Evolutionary conservation across 192 early-diverging fungal genomes (phyloP), one percentile per base, ranked within the genome.

Genomic region (Entrophospora sp.): DNA sequence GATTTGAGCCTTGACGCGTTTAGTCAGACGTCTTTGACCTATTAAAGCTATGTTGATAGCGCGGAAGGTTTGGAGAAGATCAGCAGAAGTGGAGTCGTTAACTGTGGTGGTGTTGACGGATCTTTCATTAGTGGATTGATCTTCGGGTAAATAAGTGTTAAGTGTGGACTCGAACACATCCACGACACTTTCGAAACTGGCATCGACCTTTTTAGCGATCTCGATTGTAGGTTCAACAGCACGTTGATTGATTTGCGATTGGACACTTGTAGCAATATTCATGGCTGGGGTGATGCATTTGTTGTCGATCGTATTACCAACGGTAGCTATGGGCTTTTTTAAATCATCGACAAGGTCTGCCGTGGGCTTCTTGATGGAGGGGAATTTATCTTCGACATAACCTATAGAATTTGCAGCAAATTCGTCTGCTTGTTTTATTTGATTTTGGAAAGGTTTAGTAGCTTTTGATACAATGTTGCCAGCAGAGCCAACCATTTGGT

Each of bases 321-420:
- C 76, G 16, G 79, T 80, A 72, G 72, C 77, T 37, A 79, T 77
- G 25, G 81, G 75, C 40, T 75, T 71, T 68, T 79, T 83, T 38
- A 88, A 77, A 7, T 75, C 70, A 30, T 71, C 70, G 22, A 90
- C 67, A 48, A 90, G 76, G 58, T 85, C 83, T 20, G 69, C 68
- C 0, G 87, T 87, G 62, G 83, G 83, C 67, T 81, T 73, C 24
- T 66, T 78, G 35, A 87, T 75, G 46, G 85, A 78, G 5, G 86
- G 85, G 67, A 85, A 85, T 34, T 64, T 75, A 3, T 69, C 58
- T 57, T 87, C 87, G 22, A 90, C 42, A 22, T 79, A 34, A 49
- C 86, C 85, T 18, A 91, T 75, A 4, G 86, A 85, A 45, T 80
- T 75, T n/a, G 76, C 79, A 34, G 84, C 87, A 36, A 86, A 68